A percentile compares a stretch with the other conserved stretches of the same genome.
These are phyloP conservation scores for Aspergillus ochraceus DNA, from an alignment of 2,329 filamentous ascomycete genomes.

Conservation along the genomic window DNA sequence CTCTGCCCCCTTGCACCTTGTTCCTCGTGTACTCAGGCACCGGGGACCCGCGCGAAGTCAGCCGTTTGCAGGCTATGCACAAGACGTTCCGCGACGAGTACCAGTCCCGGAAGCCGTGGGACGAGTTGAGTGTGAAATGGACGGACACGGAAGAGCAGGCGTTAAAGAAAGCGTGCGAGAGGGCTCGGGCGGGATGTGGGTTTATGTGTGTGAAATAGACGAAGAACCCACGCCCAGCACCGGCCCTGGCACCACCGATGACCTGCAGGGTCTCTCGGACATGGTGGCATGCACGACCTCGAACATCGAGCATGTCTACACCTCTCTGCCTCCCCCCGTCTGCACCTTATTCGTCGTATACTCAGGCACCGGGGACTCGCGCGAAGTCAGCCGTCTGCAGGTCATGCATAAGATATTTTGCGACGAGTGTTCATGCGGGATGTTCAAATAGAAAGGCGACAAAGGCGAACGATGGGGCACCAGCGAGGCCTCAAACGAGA, in stretches of 20 bases:
- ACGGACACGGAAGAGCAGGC: constrained; percentile 64
- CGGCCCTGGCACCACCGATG: background rate
- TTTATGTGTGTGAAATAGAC: constrained; percentile 60
- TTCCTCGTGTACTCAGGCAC: constrained; percentile 66
- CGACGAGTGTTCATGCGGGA: constrained; percentile 45
- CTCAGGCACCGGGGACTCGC: constrained; percentile 63
- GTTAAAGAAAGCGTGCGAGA: constrained; percentile 56
- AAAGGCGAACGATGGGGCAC: constrained; percentile 85
- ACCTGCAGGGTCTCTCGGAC: constrained; percentile 39
- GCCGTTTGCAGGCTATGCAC: constrained; percentile 57
- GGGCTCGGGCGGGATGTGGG: constrained; percentile 58
- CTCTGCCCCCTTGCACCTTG: constrained; percentile 59
- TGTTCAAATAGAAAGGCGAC: constrained; percentile 87
- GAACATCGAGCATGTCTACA: constrained; percentile 54
- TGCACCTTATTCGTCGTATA: constrained; percentile 64
- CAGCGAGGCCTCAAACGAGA: constrained; percentile 75
- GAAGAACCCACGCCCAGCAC: no score
- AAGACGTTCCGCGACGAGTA: constrained; percentile 59
- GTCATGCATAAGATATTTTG: constrained; percentile 56
- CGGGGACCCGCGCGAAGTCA: constrained; percentile 59
- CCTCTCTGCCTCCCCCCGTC: constrained; percentile 53
- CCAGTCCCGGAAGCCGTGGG: constrained; percentile 59
- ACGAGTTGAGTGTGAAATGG: constrained; percentile 63
- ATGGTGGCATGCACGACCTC: constrained; percentile 52
- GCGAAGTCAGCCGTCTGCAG: constrained; percentile 57